Evolutionary conservation across 257 asterid genomes (phyloP), one percentile per base, ranked within the genome.

Genomic region (Fraxinus quadrangulata): DNA sequence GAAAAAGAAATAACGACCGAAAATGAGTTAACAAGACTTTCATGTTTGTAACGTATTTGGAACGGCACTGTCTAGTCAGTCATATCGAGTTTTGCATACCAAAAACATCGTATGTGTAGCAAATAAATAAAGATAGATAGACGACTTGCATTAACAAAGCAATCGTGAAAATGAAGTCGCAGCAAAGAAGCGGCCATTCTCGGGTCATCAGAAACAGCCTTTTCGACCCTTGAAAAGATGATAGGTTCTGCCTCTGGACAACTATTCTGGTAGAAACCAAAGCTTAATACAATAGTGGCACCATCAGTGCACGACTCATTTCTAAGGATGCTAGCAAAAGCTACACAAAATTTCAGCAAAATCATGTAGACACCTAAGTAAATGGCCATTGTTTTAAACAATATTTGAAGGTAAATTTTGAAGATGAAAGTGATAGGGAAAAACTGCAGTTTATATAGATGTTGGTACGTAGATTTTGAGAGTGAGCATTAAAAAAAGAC

Each of bases 151-250:
- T 93, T 93, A 8, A 95, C 98, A 23, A 95, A 86, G 76, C 97
- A 94, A 47, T 94, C 97, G 1, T 94, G 99, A 84, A 95, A 95
- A 83, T 95, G 98, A 28, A 93, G 96, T 4, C 98, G 97, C 40
- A 92, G 94, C 86, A 94, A 81, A 19, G 99, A 92, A 30, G 98
- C 99, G 4, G 97, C 92, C 94, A 93, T 91, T 75, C 98, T 83
- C 0, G 96, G 98, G 71, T 95, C 93, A 9, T 88, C 88, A 0
- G 88, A 84, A 1, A 93, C 89, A 0, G 96, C 96, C 76, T 78
- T 91, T 75, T 88, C 86, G 1, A 94, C 89, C 96, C 95, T 87
- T 0, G 98, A 88, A 75, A 88, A 95, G 72, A 93, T 75, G 56
- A 91, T 85, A 0, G 95, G 87, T 76, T 95, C 99, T 0, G 92